Evolutionary conservation across 345 rosid species (phyloP).

Genomic region (Gossypium arboreum): DNA sequence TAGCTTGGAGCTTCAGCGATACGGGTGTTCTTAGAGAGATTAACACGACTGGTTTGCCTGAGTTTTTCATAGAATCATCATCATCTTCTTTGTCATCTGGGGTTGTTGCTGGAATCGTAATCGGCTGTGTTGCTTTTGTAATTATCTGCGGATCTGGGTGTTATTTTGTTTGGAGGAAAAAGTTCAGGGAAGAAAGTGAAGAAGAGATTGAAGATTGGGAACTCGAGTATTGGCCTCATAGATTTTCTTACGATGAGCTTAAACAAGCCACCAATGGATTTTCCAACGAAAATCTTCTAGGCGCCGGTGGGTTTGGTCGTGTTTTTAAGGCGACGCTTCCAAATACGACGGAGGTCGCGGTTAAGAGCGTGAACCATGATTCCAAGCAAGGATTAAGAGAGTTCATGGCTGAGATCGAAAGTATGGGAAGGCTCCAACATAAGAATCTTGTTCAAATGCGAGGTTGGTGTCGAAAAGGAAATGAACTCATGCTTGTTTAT

Average conservation of each 20-base stretch:
- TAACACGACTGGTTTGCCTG: slow-evolving; percentile 59
- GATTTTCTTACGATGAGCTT: slow-evolving; percentile 78
- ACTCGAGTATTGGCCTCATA: slow-evolving; percentile 86
- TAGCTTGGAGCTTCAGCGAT: slow-evolving; percentile 90
- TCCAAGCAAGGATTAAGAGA: slow-evolving; percentile 87
- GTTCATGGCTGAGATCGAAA: slow-evolving; percentile 94
- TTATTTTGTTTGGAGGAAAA: slow-evolving; percentile 45
- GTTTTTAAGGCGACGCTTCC: slow-evolving; percentile 50
- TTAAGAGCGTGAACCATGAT: slow-evolving; percentile 79
- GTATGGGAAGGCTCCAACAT: slow-evolving; percentile 85
- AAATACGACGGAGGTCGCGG: slow-evolving; percentile 58
- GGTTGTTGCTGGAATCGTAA: slow-evolving; percentile 59
- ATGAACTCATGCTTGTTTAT: slow-evolving; percentile 55
- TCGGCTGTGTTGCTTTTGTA: slow-evolving; percentile 45
- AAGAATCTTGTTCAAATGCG: slow-evolving; percentile 75
- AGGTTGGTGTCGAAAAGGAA: slow-evolving; percentile 85
- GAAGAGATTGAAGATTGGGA: slow-evolving; percentile 83
- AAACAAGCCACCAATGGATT: slow-evolving; percentile 50
- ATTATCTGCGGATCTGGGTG: slow-evolving; percentile 29
- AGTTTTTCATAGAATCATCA: slow-evolving; percentile 40
- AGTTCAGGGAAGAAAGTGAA: slow-evolving; percentile 43
- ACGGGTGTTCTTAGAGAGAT: slow-evolving; percentile 53
- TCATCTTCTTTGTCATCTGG: slow-evolving; percentile 51
- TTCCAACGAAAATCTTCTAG: slow-evolving; percentile 61
- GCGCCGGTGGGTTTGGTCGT: slow-evolving; percentile 76